A percentile compares a stretch with the other conserved stretches of the same genome.
These are phyloP conservation scores for Fennellomyces sp. DNA, from an alignment of 371 early-diverging fungal genomes.

Conservation along the genomic window DNA sequence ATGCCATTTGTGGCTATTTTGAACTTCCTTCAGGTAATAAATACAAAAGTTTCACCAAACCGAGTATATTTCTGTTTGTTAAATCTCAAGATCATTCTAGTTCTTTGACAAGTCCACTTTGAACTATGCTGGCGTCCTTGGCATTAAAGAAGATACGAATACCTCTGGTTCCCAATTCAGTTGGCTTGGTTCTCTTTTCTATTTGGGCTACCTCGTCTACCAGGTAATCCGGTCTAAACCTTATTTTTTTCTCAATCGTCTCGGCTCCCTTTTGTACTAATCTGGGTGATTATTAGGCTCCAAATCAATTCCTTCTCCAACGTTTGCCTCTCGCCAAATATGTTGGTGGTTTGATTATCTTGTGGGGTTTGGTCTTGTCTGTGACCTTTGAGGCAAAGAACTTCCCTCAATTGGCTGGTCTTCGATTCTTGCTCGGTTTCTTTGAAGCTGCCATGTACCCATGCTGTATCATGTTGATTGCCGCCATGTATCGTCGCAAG, in stretches of 20 bases:
- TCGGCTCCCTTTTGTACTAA: neutral
- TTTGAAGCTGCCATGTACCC: constrained; percentile 36
- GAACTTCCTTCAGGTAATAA: constrained; percentile 31
- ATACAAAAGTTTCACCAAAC: no score
- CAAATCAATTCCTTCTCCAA: constrained; percentile 33
- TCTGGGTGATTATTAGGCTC: constrained; percentile 2
- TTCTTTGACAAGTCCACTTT: constrained; percentile 36
- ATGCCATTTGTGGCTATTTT: constrained; percentile 34
- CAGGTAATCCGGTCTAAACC: constrained; percentile 21
- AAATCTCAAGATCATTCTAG: constrained; percentile 3
- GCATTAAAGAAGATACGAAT: constrained; percentile 23
- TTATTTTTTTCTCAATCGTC: neutral
- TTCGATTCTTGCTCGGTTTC: constrained; percentile 32
- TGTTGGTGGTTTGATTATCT: constrained; percentile 23
- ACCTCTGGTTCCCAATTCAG: constrained; percentile 17
- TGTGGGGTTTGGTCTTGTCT: constrained; percentile 32
- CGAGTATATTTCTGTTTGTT: neutral
- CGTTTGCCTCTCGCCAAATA: constrained; percentile 24
- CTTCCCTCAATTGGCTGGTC: constrained; percentile 31
- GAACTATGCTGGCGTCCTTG: constrained; percentile 25
- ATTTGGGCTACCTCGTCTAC: constrained; percentile 32
- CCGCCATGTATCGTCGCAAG: constrained; percentile 25
- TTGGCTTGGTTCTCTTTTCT: constrained; percentile 36
- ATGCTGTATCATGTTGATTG: constrained; percentile 27
- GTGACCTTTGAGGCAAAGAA: constrained; percentile 21